Evolutionary conservation across 768 basidiomycete genomes (phyloP), one percentile per base, ranked within the genome.

Genomic region (Russula sp.): DNA sequence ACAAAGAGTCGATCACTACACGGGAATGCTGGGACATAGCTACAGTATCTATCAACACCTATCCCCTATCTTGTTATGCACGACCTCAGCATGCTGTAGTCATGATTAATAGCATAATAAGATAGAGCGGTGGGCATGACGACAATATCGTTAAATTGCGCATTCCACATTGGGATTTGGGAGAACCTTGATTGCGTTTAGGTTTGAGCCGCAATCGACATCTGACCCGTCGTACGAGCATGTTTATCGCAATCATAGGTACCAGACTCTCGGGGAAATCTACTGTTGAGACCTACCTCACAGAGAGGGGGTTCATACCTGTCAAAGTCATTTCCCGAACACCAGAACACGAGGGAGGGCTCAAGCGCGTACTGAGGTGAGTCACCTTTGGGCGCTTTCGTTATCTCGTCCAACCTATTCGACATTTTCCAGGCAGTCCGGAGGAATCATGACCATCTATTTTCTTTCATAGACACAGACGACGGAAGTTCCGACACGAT

Each of bases 211-310:
- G n/a, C 20, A 22, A 20, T 11, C 44, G 44, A 42, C 28, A 26
- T 40, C 48, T 49, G 32, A 22, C 36, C 48, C 14, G 3, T 53
- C 40, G n/a, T 49, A 38, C 59, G 54, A 42, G 32, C 62, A 89
- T 89, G 88, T 83, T 89, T 73, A 79, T 89, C 68, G 83, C 86
- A 30, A 81, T 90, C 56, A 76, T 87, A 55, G 88, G 88, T 51
- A 83, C 87, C 0, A 79, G 77, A 14, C 80, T 75, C 63, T 81
- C 88, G 26, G 88, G 88, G 9, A 62, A 63, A 55, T 54, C 62
- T 11, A 61, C 67, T 30, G 42, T 66, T 30, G 64, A 63, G 38
- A 53, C 66, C 3, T 72, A 72, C 59, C 62, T 73, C 52, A 40
- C 40, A 28, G 48, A 46, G 1, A 67, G 63, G 32, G 68, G 66